phyloP scores from a whole-genome alignment of 106 monocot species.

The Narthecium ossifragum region DNA sequence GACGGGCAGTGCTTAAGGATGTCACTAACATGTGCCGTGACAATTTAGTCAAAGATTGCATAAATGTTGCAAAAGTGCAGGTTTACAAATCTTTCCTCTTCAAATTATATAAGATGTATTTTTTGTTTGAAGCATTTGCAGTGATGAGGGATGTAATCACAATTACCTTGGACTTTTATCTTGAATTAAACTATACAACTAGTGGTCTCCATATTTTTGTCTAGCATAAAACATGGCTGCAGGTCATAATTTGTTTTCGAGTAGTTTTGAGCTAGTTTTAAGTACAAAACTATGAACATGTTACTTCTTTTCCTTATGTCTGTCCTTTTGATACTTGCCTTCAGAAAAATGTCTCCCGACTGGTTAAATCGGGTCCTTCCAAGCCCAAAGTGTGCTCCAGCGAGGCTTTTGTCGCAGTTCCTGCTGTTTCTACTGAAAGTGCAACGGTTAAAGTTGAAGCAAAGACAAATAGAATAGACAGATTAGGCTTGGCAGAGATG shows the following conservation, averaged over 20 bases:
- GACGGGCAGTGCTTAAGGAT: constrained; percentile 41
- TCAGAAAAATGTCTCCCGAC: constrained; percentile 14
- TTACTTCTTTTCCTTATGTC: neutral
- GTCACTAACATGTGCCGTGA: constrained; percentile 36
- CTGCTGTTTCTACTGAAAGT: neutral
- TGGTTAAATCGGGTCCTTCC: neutral
- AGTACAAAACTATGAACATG: neutral
- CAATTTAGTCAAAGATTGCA: constrained; percentile 11
- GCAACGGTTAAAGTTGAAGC: neutral
- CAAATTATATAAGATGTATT: neutral
- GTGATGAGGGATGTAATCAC: neutral
- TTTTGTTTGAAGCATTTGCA: neutral
- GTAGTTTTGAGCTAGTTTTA: too few relatives aligned
- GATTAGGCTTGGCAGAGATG: too few relatives aligned
- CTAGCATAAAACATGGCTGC: too few relatives aligned
- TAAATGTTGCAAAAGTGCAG: constrained; percentile 31
- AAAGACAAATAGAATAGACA: too few relatives aligned
- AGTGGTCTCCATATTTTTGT: too few relatives aligned
- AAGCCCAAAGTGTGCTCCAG: neutral
- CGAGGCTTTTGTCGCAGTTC: constrained; percentile 1
- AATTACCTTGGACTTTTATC: too few relatives aligned
- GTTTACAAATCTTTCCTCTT: constrained; percentile 15
- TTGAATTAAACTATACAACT: too few relatives aligned
- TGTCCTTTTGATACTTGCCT: constrained; percentile 1
- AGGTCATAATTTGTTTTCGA: too few relatives aligned